Percentiles rank a stretch among this genome's conserved stretches.
phyloP scores from a whole-genome alignment of 2,329 filamentous ascomycete genomes.

The Pleurostoma richardsiae region DNA sequence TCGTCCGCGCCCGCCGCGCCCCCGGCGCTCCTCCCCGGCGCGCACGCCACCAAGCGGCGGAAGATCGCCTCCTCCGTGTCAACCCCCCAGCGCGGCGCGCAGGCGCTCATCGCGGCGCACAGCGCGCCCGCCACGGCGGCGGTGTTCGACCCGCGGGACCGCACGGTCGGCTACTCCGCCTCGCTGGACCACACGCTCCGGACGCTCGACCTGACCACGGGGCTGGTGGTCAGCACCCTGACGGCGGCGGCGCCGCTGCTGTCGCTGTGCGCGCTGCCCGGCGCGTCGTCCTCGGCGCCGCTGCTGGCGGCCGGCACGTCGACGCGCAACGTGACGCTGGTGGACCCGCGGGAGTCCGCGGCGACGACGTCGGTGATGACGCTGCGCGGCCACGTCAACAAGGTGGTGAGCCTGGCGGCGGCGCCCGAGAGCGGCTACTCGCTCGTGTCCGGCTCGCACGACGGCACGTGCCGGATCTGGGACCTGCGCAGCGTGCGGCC shows the following conservation, averaged over 20 bases:
- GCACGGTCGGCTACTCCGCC: conserved; percentile 84
- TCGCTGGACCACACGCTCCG: conserved; percentile 88
- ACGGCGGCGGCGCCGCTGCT: conserved; percentile 81
- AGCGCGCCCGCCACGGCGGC: conserved; percentile 70
- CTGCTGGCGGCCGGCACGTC: conserved; percentile 71
- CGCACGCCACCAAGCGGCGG: conserved; percentile 68
- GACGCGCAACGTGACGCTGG: conserved; percentile 83
- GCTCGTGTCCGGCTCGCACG: conserved; percentile 85
- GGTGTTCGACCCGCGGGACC: conserved; percentile 78
- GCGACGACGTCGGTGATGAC: conserved; percentile 79
- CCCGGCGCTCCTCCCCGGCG: conserved; percentile 61
- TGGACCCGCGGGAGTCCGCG: conserved; percentile 80
- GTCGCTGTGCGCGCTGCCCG: conserved; percentile 68
- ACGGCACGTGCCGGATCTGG: conserved; percentile 91
- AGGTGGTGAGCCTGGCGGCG: conserved; percentile 45
- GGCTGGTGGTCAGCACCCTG: conserved; percentile 71
- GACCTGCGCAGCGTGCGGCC: conserved; percentile 71
- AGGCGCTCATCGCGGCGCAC: conserved; percentile 70
- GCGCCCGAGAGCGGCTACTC: conserved; percentile 67
- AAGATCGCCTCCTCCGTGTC: conserved; percentile 55
- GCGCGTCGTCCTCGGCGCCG: conserved; percentile 37
- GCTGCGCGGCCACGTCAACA: conserved; percentile 83
- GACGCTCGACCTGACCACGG: conserved; percentile 86
- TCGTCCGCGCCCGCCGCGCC: conserved; percentile 70
- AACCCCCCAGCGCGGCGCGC: conserved; percentile 66